Evolutionary conservation across 257 asterid genomes (phyloP), one percentile per base, ranked within the genome.

Genomic region (Cynanchum wilfordii): DNA sequence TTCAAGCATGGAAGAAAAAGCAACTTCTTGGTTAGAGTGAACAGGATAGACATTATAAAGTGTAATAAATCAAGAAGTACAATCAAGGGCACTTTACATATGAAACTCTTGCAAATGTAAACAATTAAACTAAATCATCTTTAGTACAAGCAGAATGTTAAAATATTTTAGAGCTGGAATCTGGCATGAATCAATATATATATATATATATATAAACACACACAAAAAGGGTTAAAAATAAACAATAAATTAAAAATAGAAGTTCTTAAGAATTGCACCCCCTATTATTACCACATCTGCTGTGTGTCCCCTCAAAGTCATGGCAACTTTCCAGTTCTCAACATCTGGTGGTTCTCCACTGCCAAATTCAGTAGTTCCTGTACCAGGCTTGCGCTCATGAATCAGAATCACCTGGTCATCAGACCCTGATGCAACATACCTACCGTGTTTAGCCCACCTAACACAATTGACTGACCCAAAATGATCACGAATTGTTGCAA

Each of bases 391-490:
- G 70, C 96, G 87, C 89, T 95, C 99, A 67, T 95, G 99, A 76
- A 95, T 82, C 77, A 89, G 90, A 83, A 95, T 90, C 66, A 86
- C 97, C 87, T 95, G 98, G 79, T 92, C 99, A 76, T 95, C 99
- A 22, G 99, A 92, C 56, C 99, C 99, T 66, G 99, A 95, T 80
- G 98, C 99, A 77, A 95, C 82, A 71, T 86, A 95, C 13, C 98
- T 85, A 19, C 98, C 96, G 79, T 95, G 98, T 71, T 87, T 90
- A 71, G 99, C 97, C 99, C 99, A 95, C 80, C 99, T 87, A 76
- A 95, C 98, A 82, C 99, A 92, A 79, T 95, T 95, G 66, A 95
- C 99, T 0, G 99, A 95, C 69, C 99, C 98, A 77, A 92, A 95
- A 85, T 95, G 99, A 83, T 95, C 99, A 1, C 95, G 87, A 68